Percentiles rank a stretch among this genome's conserved stretches.
Evolutionary conservation across 177 flowering plant genomes (phyloP).

Genomic region (Vitis hybrid): DNA sequence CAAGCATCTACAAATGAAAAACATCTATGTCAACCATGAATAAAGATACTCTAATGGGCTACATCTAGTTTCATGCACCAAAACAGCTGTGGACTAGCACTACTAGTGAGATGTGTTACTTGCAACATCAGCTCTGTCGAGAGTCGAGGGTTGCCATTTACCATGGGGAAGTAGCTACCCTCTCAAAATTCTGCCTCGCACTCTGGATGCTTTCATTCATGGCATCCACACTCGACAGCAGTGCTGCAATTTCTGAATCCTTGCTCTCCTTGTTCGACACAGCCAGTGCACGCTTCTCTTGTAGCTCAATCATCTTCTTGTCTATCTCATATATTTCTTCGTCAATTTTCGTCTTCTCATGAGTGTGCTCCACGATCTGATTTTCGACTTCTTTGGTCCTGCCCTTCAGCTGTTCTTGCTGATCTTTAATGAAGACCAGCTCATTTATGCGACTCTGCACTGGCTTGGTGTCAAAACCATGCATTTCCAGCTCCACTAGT

Average conservation of each 20-base stretch:
- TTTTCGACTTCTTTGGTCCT: constrained; percentile 14
- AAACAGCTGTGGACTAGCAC: too few species aligned
- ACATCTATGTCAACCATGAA: too few species aligned
- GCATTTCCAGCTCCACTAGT: constrained; percentile 37
- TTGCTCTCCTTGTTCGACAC: constrained; percentile 12
- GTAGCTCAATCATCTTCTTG: constrained; percentile 32
- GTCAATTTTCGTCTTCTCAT: constrained; percentile 15
- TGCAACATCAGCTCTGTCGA: too few species aligned
- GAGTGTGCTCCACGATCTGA: constrained; percentile 15
- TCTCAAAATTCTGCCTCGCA: constrained; percentile 24
- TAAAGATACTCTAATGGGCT: too few species aligned
- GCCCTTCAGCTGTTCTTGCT: constrained; percentile 13
- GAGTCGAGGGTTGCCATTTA: not conserved
- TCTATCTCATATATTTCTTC: constrained; percentile 26
- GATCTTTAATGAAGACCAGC: constrained; percentile 31
- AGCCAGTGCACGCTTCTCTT: constrained; percentile 19
- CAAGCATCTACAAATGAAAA: too few species aligned
- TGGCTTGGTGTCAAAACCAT: constrained; percentile 42
- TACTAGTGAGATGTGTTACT: too few species aligned
- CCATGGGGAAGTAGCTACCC: constrained; percentile 27
- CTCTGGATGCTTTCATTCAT: constrained; percentile 7
- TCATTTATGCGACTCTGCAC: constrained; percentile 22
- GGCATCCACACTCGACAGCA: constrained; percentile 13
- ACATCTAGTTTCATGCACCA: too few species aligned
- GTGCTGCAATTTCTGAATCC: constrained; percentile 18